Conservation (phyloP, 108 stramenopile species). For the Cyclotella baltica region DNA sequence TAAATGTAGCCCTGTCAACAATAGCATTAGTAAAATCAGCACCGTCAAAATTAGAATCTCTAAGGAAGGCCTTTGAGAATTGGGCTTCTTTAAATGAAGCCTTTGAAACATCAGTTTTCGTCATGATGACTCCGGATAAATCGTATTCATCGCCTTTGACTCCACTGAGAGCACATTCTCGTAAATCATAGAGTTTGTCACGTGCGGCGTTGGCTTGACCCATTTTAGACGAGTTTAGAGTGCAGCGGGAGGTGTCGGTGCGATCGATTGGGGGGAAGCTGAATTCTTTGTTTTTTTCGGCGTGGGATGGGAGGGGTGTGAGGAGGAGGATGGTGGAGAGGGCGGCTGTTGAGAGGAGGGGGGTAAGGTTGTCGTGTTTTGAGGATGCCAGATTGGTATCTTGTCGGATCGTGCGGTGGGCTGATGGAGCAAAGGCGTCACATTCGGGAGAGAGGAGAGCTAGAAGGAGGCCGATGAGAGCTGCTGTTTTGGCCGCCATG, state of each 20-base stretch:
- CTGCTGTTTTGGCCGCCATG: conserved; percentile 32
- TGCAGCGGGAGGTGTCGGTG: conserved; percentile 81
- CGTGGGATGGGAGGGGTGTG: conserved; percentile 53
- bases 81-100: conserved; percentile 88
- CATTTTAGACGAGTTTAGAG: conserved; percentile 81
- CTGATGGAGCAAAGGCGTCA: conserved; percentile 4
- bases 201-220: conserved; percentile 97
- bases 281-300: conserved; percentile 85
- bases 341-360: conserved; percentile 15
- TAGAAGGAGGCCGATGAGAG: conserved; percentile 21
- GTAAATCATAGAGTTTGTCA: conserved; percentile 94
- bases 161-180: conserved; percentile 80
- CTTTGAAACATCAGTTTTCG: conserved; percentile 86
- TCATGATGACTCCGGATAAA: conserved; percentile 89
- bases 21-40: conserved; percentile 97
- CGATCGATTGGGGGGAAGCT: conserved; percentile 91
- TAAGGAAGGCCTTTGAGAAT: conserved; percentile 89
- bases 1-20: conserved; percentile 92
- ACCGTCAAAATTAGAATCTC: conserved; percentile 88
- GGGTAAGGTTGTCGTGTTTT: conserved; percentile 11
- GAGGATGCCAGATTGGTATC: conserved; percentile 4
- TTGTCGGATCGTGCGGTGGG: not conserved
- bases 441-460: conserved; percentile 12
- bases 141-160: conserved; percentile 74
- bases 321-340: conserved; percentile 41